phyloP scores from a whole-genome alignment of 192 early-diverging fungal species.

The Pilaira anomala region DNA sequence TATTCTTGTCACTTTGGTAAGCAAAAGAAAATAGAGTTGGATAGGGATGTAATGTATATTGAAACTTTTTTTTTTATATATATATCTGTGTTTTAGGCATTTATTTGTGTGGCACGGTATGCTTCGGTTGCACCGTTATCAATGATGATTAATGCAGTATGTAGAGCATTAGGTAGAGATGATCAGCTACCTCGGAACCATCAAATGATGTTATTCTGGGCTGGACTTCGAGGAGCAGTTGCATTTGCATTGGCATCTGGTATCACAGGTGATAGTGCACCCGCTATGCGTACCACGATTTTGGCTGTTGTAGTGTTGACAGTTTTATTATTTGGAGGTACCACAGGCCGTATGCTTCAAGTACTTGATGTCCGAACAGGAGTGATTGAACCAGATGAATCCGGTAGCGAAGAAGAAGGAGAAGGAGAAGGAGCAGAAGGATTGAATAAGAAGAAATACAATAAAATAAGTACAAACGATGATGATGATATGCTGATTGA shows the following conservation, averaged over 20 bases:
- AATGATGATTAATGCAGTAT: constrained; percentile 73
- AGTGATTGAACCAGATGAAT: constrained; percentile 51
- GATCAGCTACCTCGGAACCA: constrained; percentile 56
- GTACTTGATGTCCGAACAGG: constrained; percentile 76
- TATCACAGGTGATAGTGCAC: constrained; percentile 62
- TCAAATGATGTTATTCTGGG: constrained; percentile 96
- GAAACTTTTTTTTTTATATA: background rate
- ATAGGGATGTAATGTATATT: background rate
- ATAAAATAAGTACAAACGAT: background rate
- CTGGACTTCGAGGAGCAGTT: constrained; percentile 92
- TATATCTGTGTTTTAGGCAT: constrained; percentile 44
- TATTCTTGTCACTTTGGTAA: constrained; percentile 67
- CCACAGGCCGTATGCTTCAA: constrained; percentile 77
- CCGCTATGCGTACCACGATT: constrained; percentile 83
- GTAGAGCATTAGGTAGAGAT: constrained; percentile 47
- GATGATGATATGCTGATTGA: constrained; percentile 11
- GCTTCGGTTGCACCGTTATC: constrained; percentile 83
- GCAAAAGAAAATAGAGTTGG: background rate
- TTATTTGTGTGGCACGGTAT: constrained; percentile 87
- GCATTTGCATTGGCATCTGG: constrained; percentile 92
- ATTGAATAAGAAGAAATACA: background rate
- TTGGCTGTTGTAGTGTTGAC: constrained; percentile 90
- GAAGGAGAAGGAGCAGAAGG: background rate
- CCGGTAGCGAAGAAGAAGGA: constrained; percentile 45
- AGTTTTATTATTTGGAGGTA: constrained; percentile 90